Base-by-base conservation (phyloP, 768 basidiomycete species). In the Jaapia argillacea region DNA sequence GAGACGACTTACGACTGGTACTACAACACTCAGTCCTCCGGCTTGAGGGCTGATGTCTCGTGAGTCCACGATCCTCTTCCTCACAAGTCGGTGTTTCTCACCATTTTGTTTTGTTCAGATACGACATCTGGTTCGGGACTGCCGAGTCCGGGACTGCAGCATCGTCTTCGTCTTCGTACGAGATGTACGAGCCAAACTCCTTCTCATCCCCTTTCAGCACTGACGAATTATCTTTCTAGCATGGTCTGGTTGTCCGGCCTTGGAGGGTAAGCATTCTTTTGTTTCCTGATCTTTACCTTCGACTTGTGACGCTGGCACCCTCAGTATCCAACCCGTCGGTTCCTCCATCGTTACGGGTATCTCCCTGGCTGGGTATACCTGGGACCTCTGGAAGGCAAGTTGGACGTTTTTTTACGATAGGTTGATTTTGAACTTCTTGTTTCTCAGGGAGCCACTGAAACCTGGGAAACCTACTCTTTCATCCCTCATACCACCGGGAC, bases 361-460 rank as follows among this genome's bases (percentile, higher is more conserved):
- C 0, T 21, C 14, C 21, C 27, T 50, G 16, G 46, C 36, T 28
- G 28, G 28, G 10, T 33, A 33, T 40, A 41, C 46, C n/a, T 53
- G 51, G 51, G 51, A 53, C 31, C 47, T 53, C 24, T 53, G 50
- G 50, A 48, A 39, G 22, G 75, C 16, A 72, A 71, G 60, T 77
- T 74, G n/a, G n/a, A n/a, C n/a, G n/a, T n/a, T n/a, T n/a, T n/a
- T n/a, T n/a, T n/a, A n/a, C n/a, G n/a, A n/a, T n/a, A n/a, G n/a
- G n/a, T n/a, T n/a, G n/a, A n/a, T n/a, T n/a, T n/a, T n/a, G n/a
- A n/a, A n/a, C n/a, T n/a, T n/a, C n/a, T n/a, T n/a, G n/a, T n/a
- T n/a, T n/a, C n/a, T n/a, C n/a, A n/a, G n/a, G 51, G 51, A 4
- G 40, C 51, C 20, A 51, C 46, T 35, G 36, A 26, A 2, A 53